Conservation (phyloP, 2,329 filamentous ascomycete genomes). For the Trichothecium roseum region DNA sequence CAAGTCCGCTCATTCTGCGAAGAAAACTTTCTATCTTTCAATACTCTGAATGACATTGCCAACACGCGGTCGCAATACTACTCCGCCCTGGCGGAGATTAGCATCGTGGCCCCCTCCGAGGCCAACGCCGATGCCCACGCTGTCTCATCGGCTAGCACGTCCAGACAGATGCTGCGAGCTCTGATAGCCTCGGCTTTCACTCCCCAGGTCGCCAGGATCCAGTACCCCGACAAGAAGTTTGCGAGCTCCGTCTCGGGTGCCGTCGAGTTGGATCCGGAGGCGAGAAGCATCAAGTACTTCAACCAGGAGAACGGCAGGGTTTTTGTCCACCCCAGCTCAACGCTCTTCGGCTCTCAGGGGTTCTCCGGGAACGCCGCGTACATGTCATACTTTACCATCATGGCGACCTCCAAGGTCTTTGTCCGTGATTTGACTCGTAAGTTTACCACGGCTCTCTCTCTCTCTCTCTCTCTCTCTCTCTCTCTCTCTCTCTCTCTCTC, state of each 20-base stretch:
- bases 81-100: slow-evolving; percentile 73
- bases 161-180: slow-evolving; percentile 50
- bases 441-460: slow-evolving; percentile 20
- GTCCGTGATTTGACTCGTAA: slow-evolving; percentile 80
- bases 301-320: slow-evolving; percentile 76
- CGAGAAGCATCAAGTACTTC: slow-evolving; percentile 85
- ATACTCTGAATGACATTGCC: slow-evolving; percentile 79
- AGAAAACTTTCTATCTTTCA: slow-evolving; percentile 71
- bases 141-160: slow-evolving; percentile 7
- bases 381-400: slow-evolving; percentile 84
- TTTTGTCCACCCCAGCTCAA: slow-evolving; percentile 86
- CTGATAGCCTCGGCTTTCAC: slow-evolving; percentile 64
- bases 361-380: slow-evolving; percentile 70
- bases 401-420: slow-evolving; percentile 86
- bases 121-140: slow-evolving; percentile 18
- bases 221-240: slow-evolving; percentile 94
- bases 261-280: slow-evolving; percentile 87
- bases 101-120: slow-evolving; percentile 49
- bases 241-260: slow-evolving; percentile 77
- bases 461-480: not conserved
- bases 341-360: slow-evolving; percentile 70
- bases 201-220: slow-evolving; percentile 84
- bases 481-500: not conserved
- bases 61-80: slow-evolving; percentile 82
- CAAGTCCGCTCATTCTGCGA: slow-evolving; percentile 70